Percentiles rank a stretch among this genome's conserved stretches.
Evolutionary conservation across 202 grass and related monocot species (phyloP).

Genomic region (Dendrocalamus latiflorus): DNA sequence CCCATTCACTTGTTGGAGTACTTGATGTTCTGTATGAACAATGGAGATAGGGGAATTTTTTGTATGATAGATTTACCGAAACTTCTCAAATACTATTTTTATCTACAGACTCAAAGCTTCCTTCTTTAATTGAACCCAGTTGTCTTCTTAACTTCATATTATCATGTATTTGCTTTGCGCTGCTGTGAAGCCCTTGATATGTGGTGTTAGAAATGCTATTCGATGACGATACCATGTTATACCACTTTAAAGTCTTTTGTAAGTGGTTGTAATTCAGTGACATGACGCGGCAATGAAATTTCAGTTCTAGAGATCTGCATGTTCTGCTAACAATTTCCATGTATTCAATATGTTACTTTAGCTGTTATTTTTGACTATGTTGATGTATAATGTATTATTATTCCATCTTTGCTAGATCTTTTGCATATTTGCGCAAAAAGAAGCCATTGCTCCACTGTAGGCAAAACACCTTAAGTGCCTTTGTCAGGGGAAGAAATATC

Average conservation of each 20-base stretch:
- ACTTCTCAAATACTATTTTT: slow-evolving; percentile 28
- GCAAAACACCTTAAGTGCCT: not conserved
- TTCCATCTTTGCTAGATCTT: not conserved
- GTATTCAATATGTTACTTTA: slow-evolving; percentile 8
- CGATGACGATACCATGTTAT: not conserved
- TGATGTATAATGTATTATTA: not conserved
- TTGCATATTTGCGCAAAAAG: not conserved
- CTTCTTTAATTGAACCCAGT: slow-evolving; percentile 4
- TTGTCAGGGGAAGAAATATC: no score
- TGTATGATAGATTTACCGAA: slow-evolving; percentile 35
- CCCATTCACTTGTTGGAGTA: slow-evolving; percentile 23
- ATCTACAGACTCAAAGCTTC: not conserved
- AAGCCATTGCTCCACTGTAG: not conserved
- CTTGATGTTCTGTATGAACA: slow-evolving; percentile 40
- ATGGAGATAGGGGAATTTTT: slow-evolving; percentile 27
- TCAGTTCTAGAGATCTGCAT: slow-evolving; percentile 2
- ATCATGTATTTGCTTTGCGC: slow-evolving; percentile 7
- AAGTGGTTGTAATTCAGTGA: slow-evolving; percentile 14
- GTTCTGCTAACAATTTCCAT: not conserved
- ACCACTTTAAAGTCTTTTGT: not conserved
- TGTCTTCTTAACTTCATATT: slow-evolving; percentile 4
- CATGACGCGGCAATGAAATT: slow-evolving; percentile 5
- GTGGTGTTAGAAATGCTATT: not conserved
- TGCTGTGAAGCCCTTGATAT: slow-evolving; percentile 4
- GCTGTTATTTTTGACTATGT: not conserved